phyloP scores from a whole-genome alignment of 495 filamentous ascomycete species.

The Eremomyces bilateralis region DNA sequence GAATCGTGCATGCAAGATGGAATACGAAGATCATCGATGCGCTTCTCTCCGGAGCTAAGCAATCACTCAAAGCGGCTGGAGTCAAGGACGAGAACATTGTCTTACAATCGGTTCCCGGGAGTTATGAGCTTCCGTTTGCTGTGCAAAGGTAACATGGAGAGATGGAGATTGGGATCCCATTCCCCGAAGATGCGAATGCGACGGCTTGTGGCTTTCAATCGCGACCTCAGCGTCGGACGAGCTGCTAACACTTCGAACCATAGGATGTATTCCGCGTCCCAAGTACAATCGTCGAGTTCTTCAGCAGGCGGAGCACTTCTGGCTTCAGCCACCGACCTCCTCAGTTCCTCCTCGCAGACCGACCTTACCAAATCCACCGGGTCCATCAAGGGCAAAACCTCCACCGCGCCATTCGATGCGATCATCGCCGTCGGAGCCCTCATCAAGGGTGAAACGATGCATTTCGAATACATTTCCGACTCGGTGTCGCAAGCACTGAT shows the following conservation, averaged over 20 bases:
- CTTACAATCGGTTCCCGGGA: constrained; percentile 72
- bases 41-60: constrained; percentile 51
- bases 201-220: no score
- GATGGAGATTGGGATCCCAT: no score
- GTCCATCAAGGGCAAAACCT: constrained; percentile 16
- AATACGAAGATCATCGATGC: constrained; percentile 60
- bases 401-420: constrained; percentile 57
- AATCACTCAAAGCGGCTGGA: constrained; percentile 40
- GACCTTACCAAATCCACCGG: constrained; percentile 28
- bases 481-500: constrained; percentile 78
- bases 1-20: constrained; percentile 91
- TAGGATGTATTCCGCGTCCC: constrained; percentile 70
- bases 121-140: constrained; percentile 80
- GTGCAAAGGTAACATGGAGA: constrained; percentile 68
- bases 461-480: constrained; percentile 96
- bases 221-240: no score
- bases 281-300: constrained; percentile 44
- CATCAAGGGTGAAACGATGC: constrained; percentile 96
- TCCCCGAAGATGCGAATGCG: no score
- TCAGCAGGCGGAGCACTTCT: constrained; percentile 33
- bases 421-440: constrained; percentile 88
- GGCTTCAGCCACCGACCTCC: constrained; percentile 53
- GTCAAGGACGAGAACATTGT: constrained; percentile 77
- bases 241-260: constrained; percentile 1
- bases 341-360: constrained; percentile 38